Base-by-base conservation (phyloP, 1,284 basidiomycete species). In the Xerocomus amazonicus region DNA sequence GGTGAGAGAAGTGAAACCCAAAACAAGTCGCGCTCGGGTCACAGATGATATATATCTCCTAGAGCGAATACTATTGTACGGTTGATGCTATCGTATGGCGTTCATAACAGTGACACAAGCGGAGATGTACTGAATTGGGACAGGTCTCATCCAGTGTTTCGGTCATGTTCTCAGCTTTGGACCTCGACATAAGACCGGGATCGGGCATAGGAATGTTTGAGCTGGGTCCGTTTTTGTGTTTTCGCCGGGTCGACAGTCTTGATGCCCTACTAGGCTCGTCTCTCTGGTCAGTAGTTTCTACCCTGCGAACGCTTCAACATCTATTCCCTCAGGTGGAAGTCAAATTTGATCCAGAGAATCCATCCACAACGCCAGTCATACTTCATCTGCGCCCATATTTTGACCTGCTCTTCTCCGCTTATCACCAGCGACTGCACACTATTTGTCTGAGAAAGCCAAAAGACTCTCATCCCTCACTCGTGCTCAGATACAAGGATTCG, bases 281-380 rank as follows among this genome's bases (percentile, higher is more conserved):
- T 1, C 72, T 94, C 6, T 94, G 91, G 90, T 80, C 80, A 28
- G 74, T 92, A 12, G 74, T 94, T 43, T 87, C 91, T 57, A 70
- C 79, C 35, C 72, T 95, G 6, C 77, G 84, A 37, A 67, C 73
- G 33, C 70, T 80, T 23, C 81, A 80, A 45, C 78, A 86, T 57
- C 66, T 76, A 43, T 92, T 89, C 55, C 90, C 90, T 35, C 85
- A 89, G 59, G 79, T 92, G 39, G 88, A 92, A 55, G 73, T 94
- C 58, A 90, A 90, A 65, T 93, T 85, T 65, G 90, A 94, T 63
- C 77, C 81, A 9, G 86, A 90, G 56, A 70, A 80, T 42, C 76
- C 82, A n/a, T 77, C 84, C 5, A 80, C 75, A 4, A 85, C 87
- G 1, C 87, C 90, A 3, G 75, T 92, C 12, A 79, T 92, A 50